A percentile compares a stretch with the other conserved stretches of the same genome.
phyloP scores from a whole-genome alignment of 1,284 basidiomycete genomes.

The Austroboletus olivaceoglutinosus region DNA sequence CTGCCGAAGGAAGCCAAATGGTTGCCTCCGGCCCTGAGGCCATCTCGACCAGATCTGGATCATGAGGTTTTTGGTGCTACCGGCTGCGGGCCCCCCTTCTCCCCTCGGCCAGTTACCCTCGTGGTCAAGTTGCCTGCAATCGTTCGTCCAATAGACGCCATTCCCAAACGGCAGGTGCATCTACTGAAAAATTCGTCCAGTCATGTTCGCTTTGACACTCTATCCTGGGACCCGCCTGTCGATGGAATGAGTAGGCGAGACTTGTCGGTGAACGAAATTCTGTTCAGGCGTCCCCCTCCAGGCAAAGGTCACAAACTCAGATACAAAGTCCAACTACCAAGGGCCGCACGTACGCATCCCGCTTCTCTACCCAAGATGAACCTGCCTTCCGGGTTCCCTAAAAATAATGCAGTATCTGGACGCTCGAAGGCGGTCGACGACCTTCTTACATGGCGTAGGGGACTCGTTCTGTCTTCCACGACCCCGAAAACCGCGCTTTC shows the following conservation, averaged over 20 bases:
- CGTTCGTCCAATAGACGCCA: conserved; percentile 41
- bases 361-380: conserved; percentile 42
- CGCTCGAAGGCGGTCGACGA: conserved; percentile 49
- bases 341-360: conserved; percentile 14
- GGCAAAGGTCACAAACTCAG: conserved; percentile 45
- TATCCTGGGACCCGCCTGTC: conserved; percentile 76
- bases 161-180: conserved; percentile 47
- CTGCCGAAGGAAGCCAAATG: conserved; percentile 39
- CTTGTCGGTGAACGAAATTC: conserved; percentile 66
- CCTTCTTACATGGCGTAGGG: conserved; percentile 59
- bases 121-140: conserved; percentile 56
- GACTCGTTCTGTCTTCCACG: conserved; percentile 16
- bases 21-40: conserved; percentile 58
- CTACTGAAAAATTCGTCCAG: conserved; percentile 39
- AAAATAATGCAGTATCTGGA: conserved; percentile 38
- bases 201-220: conserved; percentile 60
- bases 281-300: conserved; percentile 53
- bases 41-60: conserved; percentile 36
- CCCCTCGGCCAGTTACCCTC: conserved; percentile 51
- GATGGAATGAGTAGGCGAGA: conserved; percentile 61
- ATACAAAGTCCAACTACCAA: conserved; percentile 58
- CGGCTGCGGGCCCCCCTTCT: conserved; percentile 49
- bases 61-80: conserved; percentile 53
- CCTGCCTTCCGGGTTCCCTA: conserved; percentile 38
- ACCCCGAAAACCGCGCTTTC: conserved; percentile 3